phyloP scores from a whole-genome alignment of 371 early-diverging fungal genomes.

The Mucor irregularis region DNA sequence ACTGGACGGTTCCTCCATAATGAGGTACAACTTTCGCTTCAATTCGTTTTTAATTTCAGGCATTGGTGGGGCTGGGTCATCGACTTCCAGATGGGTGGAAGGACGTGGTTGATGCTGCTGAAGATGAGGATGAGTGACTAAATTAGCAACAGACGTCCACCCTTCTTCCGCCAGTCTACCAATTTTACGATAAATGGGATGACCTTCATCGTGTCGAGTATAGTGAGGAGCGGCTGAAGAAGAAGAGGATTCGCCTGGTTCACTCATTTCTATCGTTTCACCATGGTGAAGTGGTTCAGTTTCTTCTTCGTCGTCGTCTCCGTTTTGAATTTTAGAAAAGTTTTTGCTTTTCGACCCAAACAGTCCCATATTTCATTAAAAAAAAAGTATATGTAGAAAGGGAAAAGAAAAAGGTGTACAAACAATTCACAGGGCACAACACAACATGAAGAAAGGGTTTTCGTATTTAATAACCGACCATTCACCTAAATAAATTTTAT shows the following conservation, averaged over 20 bases:
- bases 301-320: conserved; percentile 21
- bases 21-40: conserved; percentile 63
- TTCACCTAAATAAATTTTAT: neutral
- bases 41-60: conserved; percentile 33
- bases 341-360: conserved; percentile 17
- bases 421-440: too few relatives aligned
- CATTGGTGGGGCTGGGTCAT: conserved; percentile 10
- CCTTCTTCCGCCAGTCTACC: conserved; percentile 26
- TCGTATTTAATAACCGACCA: too few relatives aligned
- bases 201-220: neutral
- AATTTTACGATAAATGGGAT: conserved; percentile 16
- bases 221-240: neutral
- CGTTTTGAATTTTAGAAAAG: neutral
- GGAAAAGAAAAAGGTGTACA: neutral
- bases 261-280: conserved; percentile 28
- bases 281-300: conserved; percentile 25
- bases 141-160: conserved; percentile 24
- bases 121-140: conserved; percentile 12
- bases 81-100: conserved; percentile 16
- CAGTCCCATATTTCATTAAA: conserved; percentile 5
- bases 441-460: neutral
- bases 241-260: conserved; percentile 4
- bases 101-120: neutral
- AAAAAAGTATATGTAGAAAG: neutral
- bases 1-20: conserved; percentile 72